Evolutionary conservation across 1,139 yeast genomes (phyloP), one percentile per base, ranked within the genome.

Genomic region (Yamadazyma buinensis): DNA sequence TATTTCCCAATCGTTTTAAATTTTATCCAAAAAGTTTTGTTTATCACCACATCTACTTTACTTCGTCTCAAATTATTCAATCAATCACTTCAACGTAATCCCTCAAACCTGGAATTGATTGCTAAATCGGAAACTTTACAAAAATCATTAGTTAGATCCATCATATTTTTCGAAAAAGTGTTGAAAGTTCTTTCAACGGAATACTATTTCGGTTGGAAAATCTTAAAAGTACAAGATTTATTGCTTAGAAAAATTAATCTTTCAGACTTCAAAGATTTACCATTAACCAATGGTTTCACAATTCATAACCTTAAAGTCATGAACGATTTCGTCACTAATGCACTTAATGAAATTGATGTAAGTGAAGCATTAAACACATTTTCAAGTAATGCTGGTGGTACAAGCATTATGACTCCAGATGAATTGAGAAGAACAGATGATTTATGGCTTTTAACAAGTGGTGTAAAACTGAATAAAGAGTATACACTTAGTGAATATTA

Each of bases 331-430:
- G 13, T 39, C 4, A 13, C n/a, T 5, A 22, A 13, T 8, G 31
- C 33, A 6, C 4, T 41, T 13, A 28, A 34, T 23, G 39, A 41
- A n/a, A n/a, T 39, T 14, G 44, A 38, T 7, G 30, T 38, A 3
- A 33, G 17, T 15, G 34, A 34, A 26, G 34, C 36, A 29, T 15
- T 7, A 17, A 17, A 17, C 19, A 17, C 19, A n/a, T n/a, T n/a
- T n/a, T 13, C 11, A 21, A 15, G 28, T 14, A 25, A 25, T 5
- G 15, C 11, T 6, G 15, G 18, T 15, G 12, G 7, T 6, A n/a
- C n/a, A n/a, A n/a, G n/a, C n/a, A n/a, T n/a, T n/a, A n/a, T n/a
- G n/a, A 22, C 23, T 22, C 7, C 7, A 5, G 25, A n/a, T 3
- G 27, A 25, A 15, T 6, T 25, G n/a, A 14, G 4, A 8, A 25